Evolutionary conservation across 768 basidiomycete species (phyloP).

Genomic region (Boletus tylopilopsis): DNA sequence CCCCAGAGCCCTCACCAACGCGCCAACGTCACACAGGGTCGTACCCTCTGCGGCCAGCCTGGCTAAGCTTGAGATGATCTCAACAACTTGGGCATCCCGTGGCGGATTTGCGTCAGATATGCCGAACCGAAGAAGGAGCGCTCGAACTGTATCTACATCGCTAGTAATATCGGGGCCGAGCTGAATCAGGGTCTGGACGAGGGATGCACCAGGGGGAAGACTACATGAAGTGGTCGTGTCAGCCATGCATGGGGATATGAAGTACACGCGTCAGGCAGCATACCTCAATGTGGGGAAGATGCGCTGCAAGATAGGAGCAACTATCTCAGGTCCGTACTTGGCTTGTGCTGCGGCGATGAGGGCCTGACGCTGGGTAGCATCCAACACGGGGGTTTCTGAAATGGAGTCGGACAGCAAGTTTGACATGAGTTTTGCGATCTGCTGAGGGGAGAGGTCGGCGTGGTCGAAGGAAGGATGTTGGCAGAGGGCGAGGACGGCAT

Average conservation of each 20-base stretch:
- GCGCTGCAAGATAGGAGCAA: conserved; percentile 69
- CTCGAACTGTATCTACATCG: conserved; percentile 67
- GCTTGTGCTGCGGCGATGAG: conserved; percentile 71
- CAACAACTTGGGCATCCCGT: conserved; percentile 63
- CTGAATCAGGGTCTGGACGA: conserved; percentile 73
- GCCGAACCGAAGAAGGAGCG: conserved; percentile 70
- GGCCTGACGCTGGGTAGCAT: conserved; percentile 68
- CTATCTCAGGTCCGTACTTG: conserved; percentile 76
- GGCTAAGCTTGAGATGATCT: conserved; percentile 65
- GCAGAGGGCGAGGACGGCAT: conserved; percentile 68
- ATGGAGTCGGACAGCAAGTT: conserved; percentile 73
- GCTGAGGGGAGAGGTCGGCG: conserved; percentile 69
- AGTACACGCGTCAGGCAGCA: conserved; percentile 17
- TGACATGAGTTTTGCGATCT: conserved; percentile 74
- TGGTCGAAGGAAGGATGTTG: conserved; percentile 82
- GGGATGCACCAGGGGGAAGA: conserved; percentile 59
- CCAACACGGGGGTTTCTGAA: conserved; percentile 68
- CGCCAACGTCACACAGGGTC: conserved; percentile 67
- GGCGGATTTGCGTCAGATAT: conserved; percentile 71
- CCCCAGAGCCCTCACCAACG: conserved; percentile 67
- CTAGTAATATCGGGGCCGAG: conserved; percentile 77
- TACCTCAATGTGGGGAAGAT: conserved; percentile 76
- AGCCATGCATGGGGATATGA: conserved; percentile 10
- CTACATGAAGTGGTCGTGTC: conserved; percentile 36
- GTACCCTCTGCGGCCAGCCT: conserved; percentile 71